Evolutionary conservation across 1,284 basidiomycete species (phyloP), one percentile per base, ranked within the genome.

Genomic region (Fomes fomentarius): DNA sequence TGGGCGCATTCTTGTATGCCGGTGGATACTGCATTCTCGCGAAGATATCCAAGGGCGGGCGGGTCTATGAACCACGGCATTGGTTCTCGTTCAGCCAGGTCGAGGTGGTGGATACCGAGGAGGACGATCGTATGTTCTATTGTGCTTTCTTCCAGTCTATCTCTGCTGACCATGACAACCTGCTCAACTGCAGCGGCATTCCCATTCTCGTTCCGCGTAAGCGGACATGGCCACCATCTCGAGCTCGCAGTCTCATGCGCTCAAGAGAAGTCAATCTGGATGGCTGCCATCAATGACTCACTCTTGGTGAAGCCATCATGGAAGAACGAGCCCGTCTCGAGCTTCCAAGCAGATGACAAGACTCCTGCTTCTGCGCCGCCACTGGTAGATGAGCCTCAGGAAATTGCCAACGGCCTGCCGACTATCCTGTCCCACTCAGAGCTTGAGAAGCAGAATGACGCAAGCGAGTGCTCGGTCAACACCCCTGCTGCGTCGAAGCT

Each of bases 1-100:
- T 93, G 17, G 94, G 91, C 33, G 91, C 90, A 10, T 96, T 97
- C 69, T 74, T 98, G 42, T 98, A 94, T 67, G 74, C 82, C 11
- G 93, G 92, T 14, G 89, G 86, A 14, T 96, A 94, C 68, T 73
- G 97, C 43, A 80, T 96, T 37, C 75, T 98, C 34, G 91, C 86
- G 63, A 97, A 96, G 74, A 86, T 94, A 47, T 77, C 80, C 61
- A 94, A 92, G 72, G 80, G 84, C 41, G 69, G 70, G 54, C 90
- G 83, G 69, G 76, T 78, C 22, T 97, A 96, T 66, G 93, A 96
- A 65, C 85, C 92, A 10, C 83, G 81, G 53, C 89, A 95, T 68
- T 97, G 93, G 89, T 87, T 97, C 63, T 82, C 86, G 35, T 74
- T 96, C 38, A 76, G 78, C 47, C 82, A 82, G 26, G 91, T 91